Percentiles rank a stretch among this genome's conserved stretches.
phyloP scores from a whole-genome alignment of 805 yeast species.

The Saitoella complicata region DNA sequence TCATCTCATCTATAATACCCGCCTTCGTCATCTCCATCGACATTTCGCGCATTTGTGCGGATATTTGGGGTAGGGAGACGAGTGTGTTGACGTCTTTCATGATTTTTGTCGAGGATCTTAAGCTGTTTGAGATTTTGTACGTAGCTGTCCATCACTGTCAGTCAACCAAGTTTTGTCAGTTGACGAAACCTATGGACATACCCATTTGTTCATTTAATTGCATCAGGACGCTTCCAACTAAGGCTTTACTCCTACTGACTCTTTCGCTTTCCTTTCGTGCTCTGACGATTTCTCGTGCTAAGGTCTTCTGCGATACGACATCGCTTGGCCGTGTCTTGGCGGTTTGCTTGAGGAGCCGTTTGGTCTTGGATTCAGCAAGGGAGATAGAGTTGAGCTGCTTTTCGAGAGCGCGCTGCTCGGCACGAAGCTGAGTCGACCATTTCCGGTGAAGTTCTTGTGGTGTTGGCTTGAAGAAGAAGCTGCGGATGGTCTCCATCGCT shows the following conservation, averaged over 20 bases:
- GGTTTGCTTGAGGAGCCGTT: neutral
- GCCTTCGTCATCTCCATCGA: constrained; percentile 44
- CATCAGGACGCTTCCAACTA: neutral
- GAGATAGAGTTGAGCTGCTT: neutral
- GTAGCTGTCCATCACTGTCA: neutral
- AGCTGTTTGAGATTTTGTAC: constrained; percentile 55
- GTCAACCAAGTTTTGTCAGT: no score
- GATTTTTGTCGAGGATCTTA: constrained; percentile 59
- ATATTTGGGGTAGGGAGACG: constrained; percentile 62
- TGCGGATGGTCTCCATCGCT: neutral
- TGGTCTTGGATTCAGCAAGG: neutral
- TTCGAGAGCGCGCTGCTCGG: neutral
- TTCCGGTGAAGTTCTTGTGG: constrained; percentile 2
- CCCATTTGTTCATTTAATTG: constrained; percentile 3
- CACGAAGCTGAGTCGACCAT: neutral
- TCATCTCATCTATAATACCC: constrained; percentile 79
- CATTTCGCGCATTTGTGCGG: constrained; percentile 68
- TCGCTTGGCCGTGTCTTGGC: neutral
- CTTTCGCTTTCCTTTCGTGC: neutral
- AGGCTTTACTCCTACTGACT: neutral
- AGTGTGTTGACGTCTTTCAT: constrained; percentile 80
- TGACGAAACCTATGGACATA: no score
- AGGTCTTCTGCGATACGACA: neutral
- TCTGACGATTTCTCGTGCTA: constrained; percentile 1
- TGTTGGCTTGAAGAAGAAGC: constrained; percentile 2